A percentile compares a stretch with the other conserved stretches of the same genome.
Conservation (phyloP, 345 rosid genomes). For the Hypericum perforatum region DNA sequence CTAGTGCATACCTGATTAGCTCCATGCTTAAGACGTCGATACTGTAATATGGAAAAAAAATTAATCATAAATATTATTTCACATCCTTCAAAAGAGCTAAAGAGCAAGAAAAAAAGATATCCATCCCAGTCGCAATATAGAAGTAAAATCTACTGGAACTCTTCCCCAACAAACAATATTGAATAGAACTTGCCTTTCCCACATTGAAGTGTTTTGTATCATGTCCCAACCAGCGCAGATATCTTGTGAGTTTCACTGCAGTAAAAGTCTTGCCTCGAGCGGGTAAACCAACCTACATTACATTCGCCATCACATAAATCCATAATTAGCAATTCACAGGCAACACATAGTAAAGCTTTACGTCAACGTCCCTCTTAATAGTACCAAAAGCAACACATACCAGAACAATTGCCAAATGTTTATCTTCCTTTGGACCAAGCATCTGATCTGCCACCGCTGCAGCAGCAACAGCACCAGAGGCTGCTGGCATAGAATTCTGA, state of each 20-base stretch:
- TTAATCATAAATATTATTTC: not conserved
- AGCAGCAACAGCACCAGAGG: slow-evolving; percentile 99
- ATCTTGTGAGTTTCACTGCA: slow-evolving; percentile 94
- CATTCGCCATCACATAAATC: slow-evolving; percentile 12
- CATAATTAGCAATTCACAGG: not conserved
- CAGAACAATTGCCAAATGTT: slow-evolving; percentile 93
- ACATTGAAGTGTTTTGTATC: slow-evolving; percentile 97
- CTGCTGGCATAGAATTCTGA: slow-evolving; percentile 96
- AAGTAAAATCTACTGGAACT: too few relatives aligned
- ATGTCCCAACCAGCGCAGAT: slow-evolving; percentile 99
- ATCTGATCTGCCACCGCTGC: slow-evolving; percentile 97
- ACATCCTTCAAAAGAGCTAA: not conserved
- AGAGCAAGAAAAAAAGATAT: slow-evolving; percentile 2
- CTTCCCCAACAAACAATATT: too few relatives aligned
- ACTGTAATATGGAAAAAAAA: slow-evolving; percentile 45
- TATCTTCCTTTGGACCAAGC: slow-evolving; percentile 98
- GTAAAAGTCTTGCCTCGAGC: slow-evolving; percentile 99
- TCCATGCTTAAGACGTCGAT: slow-evolving; percentile 98
- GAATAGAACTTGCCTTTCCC: slow-evolving; percentile 60
- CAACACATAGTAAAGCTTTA: slow-evolving; percentile 8
- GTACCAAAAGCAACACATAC: slow-evolving; percentile 27
- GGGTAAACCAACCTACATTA: slow-evolving; percentile 85
- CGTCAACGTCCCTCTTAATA: not conserved
- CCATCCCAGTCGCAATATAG: too few relatives aligned
- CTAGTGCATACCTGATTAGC: slow-evolving; percentile 55